These are phyloP conservation scores for Phytophthora citricola DNA, from an alignment of 352 stramenopile genomes.

Conservation along the genomic window DNA sequence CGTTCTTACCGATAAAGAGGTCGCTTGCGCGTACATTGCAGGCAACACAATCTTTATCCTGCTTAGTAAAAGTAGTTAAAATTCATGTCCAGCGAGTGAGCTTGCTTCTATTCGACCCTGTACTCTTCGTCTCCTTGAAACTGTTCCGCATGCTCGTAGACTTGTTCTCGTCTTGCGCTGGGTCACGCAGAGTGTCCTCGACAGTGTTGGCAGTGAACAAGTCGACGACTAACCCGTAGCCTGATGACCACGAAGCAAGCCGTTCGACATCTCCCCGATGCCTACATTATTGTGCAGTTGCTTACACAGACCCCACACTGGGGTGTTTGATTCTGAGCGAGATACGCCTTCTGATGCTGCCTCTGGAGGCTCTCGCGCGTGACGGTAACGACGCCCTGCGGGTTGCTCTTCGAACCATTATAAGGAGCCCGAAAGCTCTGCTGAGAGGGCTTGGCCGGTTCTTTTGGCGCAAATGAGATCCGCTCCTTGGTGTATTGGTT, in stretches of 20 bases:
- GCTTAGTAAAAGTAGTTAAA: conserved; percentile 9
- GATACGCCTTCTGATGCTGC: conserved; percentile 85
- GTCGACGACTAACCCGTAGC: conserved; percentile 9
- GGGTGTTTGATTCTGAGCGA: conserved; percentile 72
- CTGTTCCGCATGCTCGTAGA: conserved; percentile 20
- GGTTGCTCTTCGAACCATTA: conserved; percentile 40
- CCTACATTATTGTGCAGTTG: conserved; percentile 70
- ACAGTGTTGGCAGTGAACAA: conserved; percentile 16
- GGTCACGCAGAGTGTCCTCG: conserved; percentile 24
- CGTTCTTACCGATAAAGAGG: conserved; percentile 4
- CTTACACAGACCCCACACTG: conserved; percentile 67
- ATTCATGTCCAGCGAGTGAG: conserved; percentile 24
- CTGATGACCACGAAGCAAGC: conserved; percentile 35
- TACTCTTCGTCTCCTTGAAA: conserved; percentile 27
- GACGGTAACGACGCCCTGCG: conserved; percentile 59
- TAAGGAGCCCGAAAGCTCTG: conserved; percentile 71
- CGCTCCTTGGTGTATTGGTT: conserved; percentile 91
- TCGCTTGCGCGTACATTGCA: not conserved
- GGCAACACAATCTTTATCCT: conserved; percentile 12
- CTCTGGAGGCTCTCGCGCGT: conserved; percentile 85
- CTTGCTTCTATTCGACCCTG: conserved; percentile 42
- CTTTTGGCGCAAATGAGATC: conserved; percentile 88
- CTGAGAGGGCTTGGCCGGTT: conserved; percentile 86
- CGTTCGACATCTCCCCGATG: conserved; percentile 10
- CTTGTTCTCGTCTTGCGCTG: conserved; percentile 16